Base-by-base conservation (phyloP, 2,329 filamentous ascomycete genomes). In the Cyphellophora attinorum region DNA sequence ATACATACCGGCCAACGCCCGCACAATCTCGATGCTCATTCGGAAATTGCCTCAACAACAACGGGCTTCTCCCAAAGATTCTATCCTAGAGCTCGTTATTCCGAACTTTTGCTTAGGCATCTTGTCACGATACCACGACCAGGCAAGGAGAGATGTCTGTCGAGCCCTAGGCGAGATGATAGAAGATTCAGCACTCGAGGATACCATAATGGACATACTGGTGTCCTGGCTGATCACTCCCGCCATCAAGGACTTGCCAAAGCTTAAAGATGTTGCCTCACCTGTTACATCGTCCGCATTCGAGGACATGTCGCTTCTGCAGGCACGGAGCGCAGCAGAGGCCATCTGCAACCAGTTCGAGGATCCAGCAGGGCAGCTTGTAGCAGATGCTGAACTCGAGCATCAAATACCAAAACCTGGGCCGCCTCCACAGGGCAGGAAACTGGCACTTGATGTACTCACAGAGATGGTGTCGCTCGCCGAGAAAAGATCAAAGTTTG, bases 101-200 rank as follows among this genome's bases (percentile, higher is more conserved):
- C 83, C 88, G 0, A 70, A 75, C 0, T 96, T 88, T 51, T 78
- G 85, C 49, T 94, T 95, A 49, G 91, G 91, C 31, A 72, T 95
- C 58, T 70, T 96, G 40, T 91, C 88, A 1, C 77, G 93, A 31
- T 84, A 81, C 47, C 68, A 95, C 45, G 74, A 86, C 1, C 85
- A 85, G 21, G 67, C 93, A 5, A 95, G 89, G 84, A 84, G 93
- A 40, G 85, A 93, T 49, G 74, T 84, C 1, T 76, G 81, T 33
- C 72, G 77, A 35, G 77, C 83, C 1, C 61, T 98, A 51, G 81
- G 85, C 50, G 70, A 79, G 33, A 77, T 98, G 35, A 73, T 78
- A 13, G 72, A 83, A 46, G 71, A 70, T 14, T 79, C 81, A 45
- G 59, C 64, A 25, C 85, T 84, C 14, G 86, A 95, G 53, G 76